Percentiles rank a stretch among this genome's conserved stretches.
Evolutionary conservation across 768 basidiomycete species (phyloP).

Genomic region (Strobilomyces confusus): DNA sequence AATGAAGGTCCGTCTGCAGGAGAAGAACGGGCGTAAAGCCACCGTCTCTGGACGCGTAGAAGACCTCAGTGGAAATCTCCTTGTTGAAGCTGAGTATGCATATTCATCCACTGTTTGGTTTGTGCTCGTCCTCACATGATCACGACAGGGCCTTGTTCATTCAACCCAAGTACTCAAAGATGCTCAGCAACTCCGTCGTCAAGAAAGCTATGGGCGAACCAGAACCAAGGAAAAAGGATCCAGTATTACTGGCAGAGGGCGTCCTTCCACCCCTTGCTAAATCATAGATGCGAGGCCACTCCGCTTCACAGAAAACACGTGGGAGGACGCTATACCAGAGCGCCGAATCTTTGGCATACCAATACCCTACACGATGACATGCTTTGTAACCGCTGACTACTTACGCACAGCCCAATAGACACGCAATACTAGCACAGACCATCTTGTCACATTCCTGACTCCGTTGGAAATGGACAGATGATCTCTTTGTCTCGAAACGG

Average conservation of each 20-base stretch:
- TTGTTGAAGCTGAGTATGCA: constrained; percentile 82
- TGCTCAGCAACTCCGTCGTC: constrained; percentile 59
- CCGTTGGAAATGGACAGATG: no score
- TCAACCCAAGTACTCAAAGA: constrained; percentile 82
- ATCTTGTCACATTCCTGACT: no score
- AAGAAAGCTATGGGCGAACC: constrained; percentile 66
- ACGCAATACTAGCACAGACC: no score
- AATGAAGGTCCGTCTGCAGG: constrained; percentile 62
- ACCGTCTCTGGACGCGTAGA: constrained; percentile 70
- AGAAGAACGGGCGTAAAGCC: constrained; percentile 75
- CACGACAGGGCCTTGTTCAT: constrained; percentile 69
- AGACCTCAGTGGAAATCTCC: constrained; percentile 72
- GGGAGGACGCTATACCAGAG: not conserved
- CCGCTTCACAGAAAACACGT: not conserved
- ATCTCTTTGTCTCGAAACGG: no score
- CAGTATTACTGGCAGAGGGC: constrained; percentile 28
- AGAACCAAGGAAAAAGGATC: constrained; percentile 20
- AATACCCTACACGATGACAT: no score
- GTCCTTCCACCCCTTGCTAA: constrained; percentile 24
- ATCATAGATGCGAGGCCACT: constrained; percentile 14
- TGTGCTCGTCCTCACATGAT: not conserved
- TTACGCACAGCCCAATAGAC: no score
- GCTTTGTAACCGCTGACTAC: no score
- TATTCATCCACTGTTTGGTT: not conserved
- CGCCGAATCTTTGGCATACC: no score